Evolutionary conservation across 2,329 filamentous ascomycete genomes (phyloP).

Genomic region (Plenodomus lindquistii): DNA sequence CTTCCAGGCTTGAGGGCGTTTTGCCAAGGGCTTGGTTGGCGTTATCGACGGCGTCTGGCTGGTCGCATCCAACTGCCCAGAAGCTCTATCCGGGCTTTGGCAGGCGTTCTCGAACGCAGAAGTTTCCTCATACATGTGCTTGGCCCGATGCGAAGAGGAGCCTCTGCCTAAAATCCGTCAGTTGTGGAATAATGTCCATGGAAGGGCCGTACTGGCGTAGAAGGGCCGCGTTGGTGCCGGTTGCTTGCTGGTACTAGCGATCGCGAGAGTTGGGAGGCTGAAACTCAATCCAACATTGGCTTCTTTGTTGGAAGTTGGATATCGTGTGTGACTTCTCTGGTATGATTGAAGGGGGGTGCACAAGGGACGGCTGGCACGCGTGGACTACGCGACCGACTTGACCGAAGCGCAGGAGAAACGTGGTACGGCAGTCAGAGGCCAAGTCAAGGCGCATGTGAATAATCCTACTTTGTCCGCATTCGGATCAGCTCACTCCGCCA

Average conservation of each 20-base stretch:
- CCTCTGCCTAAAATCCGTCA: conserved; percentile 18
- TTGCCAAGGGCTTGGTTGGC: conserved; percentile 46
- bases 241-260: conserved; percentile 3
- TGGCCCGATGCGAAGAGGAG: conserved; percentile 32
- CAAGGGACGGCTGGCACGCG: conserved; percentile 1
- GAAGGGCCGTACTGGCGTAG: neutral
- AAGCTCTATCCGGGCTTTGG: conserved; percentile 23
- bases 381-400: conserved; percentile 13
- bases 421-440: conserved; percentile 28
- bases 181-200: conserved; percentile 11
- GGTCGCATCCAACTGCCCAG: conserved; percentile 32
- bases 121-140: conserved; percentile 37
- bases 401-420: conserved; percentile 20
- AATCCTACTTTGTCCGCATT: conserved; percentile 10
- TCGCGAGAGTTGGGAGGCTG: conserved; percentile 14
- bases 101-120: conserved; percentile 39
- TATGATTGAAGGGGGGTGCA: neutral
- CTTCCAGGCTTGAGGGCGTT: conserved; percentile 20
- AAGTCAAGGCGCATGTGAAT: conserved; percentile 8
- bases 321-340: neutral
- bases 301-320: conserved; percentile 4
- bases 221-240: conserved; percentile 20
- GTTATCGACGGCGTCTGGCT: conserved; percentile 28
- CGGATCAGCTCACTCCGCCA: conserved; percentile 25
- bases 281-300: conserved; percentile 12